These are phyloP conservation scores for Silene coronaria DNA, from an alignment of 179 eudicot species.

Conservation along the genomic window DNA sequence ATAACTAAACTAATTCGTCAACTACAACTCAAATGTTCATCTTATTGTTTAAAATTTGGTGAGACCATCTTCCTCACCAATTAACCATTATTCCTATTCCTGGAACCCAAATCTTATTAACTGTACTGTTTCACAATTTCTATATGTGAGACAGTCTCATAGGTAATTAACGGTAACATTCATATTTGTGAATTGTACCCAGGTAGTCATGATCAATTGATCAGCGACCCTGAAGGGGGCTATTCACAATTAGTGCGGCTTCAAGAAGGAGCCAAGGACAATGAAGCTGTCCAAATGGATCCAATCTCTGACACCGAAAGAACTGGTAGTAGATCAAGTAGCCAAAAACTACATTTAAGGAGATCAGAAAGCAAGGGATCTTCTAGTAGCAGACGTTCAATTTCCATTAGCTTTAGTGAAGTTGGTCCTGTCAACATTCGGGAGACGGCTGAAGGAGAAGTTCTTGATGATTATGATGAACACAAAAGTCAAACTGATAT, in stretches of 20 bases:
- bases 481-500: not conserved
- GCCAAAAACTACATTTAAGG: constrained; percentile 25
- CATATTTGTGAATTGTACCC: not conserved
- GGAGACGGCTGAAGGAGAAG: constrained; percentile 24
- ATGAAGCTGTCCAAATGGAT: constrained; percentile 28
- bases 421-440: constrained; percentile 34
- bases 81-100: no score
- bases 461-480: constrained; percentile 1
- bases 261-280: constrained; percentile 46
- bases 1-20: not conserved
- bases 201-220: constrained; percentile 70
- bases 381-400: constrained; percentile 45
- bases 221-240: constrained; percentile 58
- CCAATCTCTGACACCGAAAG: constrained; percentile 19
- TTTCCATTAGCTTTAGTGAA: constrained; percentile 29
- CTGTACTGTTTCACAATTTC: no score
- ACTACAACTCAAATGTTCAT: no score
- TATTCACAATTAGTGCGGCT: constrained; percentile 62
- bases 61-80: no score
- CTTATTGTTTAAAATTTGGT: no score
- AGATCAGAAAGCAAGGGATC: constrained; percentile 27
- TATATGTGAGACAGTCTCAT: not conserved
- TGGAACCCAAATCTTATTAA: no score
- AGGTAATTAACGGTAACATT: not conserved
- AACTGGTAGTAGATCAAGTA: constrained; percentile 38